Base-by-base conservation (phyloP, 495 filamentous ascomycete species). In the Penicillium goetzii region DNA sequence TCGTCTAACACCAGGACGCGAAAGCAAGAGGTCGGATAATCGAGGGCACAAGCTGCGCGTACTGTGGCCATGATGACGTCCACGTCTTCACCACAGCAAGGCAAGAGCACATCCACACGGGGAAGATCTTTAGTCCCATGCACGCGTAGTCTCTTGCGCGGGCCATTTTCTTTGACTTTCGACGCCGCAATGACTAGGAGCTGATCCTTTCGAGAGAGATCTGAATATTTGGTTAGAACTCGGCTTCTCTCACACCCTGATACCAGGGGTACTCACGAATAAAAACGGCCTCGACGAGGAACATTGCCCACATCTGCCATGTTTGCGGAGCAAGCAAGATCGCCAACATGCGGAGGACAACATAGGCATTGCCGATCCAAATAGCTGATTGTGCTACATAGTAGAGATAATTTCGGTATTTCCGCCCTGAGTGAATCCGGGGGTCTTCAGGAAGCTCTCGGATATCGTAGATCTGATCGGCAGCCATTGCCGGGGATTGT, bases 1-100 rank as follows among this genome's bases (percentile, higher is more conserved):
- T 86, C 84, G 59, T 86, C 84, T 1, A 81, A 73, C 6, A 86
- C 64, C 2, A 81, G 74, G 14, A 86, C 76, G 25, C 83, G 73
- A 58, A 80, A 83, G 0, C 65, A 68, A 30, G 81, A 72, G 15
- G 34, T 7, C 0, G 84, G 84, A 52, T 85, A 86, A 66, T 86
- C 80, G 14, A 81, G 33, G 3, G 66, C 61, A 55, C 78, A 79
- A 10, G 83, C 79, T 12, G 81, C 81, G 30, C 76, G 74, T 9
- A 81, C 75, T 7, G 84, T 86, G 61, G 85, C 80, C 19, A 85
- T 58, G 10, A 85, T 78, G 1, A 88, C 66, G 21, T 84, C 79
- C 25, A 80, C 60, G 15, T 78, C 72, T 64, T 85, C 84, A 26
- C 77, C 74, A 60, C 82, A 84, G 65, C 79, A 82, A 4, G 82